Base-by-base conservation (phyloP, 345 rosid species). In the Sonneratia caseolaris region DNA sequence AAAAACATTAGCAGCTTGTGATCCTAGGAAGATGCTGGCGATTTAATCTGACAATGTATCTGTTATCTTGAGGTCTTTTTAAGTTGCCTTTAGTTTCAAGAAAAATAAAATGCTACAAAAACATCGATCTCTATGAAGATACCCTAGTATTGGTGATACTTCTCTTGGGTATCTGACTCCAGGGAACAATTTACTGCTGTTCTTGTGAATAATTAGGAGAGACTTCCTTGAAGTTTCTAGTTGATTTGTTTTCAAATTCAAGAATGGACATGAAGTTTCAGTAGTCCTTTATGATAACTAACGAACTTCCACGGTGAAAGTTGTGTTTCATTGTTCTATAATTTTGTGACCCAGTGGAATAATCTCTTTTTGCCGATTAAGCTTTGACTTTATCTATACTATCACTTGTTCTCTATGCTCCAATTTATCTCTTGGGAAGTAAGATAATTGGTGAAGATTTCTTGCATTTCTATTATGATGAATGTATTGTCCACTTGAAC, bases 371-470 rank as follows among this genome's bases (percentile, higher is more conserved):
- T 57, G 2, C 35, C 45, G 3, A 47, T 66, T 38, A 40, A 66
- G 47, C 21, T 42, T 37, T 15, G 69, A 37, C 12, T 66, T 4
- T 37, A n/a, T 37, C 3, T 12, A 32, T 65, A 43, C 13, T 37
- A 65, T 55, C 59, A 55, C n/a, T 55, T 55, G 43, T 6, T 15
- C n/a, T 38, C 47, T 47, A 66, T 66, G 11, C 18, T 42, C 27
- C 69, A 67, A 19, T 19, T 67, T 38, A 65, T 36, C 32, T 11
- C 69, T 67, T 67, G 48, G 32, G 48, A 67, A 57, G 64, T 57
- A 57, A 57, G 24, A 57, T 21, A n/a, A 57, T 35, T 57, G 4
- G 57, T 51, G 32, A 47, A 47, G 3, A 14, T 47, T 47, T 57
- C n/a, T 21, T 22, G 64, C 35, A 21, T 24, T 7, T 59, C 22